These are phyloP conservation scores for Malassezia japonica DNA, from an alignment of 1,284 basidiomycete genomes.

Conservation along the genomic window DNA sequence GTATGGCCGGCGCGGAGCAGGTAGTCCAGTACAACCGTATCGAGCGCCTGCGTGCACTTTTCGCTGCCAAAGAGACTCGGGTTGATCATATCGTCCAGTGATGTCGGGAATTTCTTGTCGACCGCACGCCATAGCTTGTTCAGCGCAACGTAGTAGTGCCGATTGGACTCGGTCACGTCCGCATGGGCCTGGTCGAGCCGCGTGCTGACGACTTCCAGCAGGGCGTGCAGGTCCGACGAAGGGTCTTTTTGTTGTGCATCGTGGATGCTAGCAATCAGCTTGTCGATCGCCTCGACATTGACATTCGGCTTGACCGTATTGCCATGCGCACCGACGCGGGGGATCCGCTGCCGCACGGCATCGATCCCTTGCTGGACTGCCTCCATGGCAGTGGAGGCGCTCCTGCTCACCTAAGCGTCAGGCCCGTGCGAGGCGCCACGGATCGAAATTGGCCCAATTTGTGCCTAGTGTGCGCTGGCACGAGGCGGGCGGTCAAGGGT, in stretches of 20 bases:
- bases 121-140: constrained; percentile 32
- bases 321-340: constrained; percentile 15
- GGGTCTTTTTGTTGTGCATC: no score
- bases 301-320: no score
- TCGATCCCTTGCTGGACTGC: constrained; percentile 36
- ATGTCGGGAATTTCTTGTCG: constrained; percentile 34
- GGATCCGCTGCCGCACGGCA: constrained; percentile 23
- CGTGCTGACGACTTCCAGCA: no score
- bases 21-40: constrained; percentile 30
- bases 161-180: constrained; percentile 30
- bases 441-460: no score
- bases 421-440: neutral
- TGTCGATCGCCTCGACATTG: no score
- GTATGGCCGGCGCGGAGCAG: constrained; percentile 34
- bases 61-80: constrained; percentile 26
- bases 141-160: constrained; percentile 32
- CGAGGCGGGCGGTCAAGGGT: no score
- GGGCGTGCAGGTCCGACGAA: no score
- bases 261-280: no score
- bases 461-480: no score
- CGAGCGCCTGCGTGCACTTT: constrained; percentile 25
- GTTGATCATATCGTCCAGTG: constrained; percentile 29
- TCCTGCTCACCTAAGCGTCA: neutral
- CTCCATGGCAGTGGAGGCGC: constrained; percentile 24
- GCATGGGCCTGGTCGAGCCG: constrained; percentile 25